Conservation (phyloP, 345 rosid species). For the Turritis glabra region DNA sequence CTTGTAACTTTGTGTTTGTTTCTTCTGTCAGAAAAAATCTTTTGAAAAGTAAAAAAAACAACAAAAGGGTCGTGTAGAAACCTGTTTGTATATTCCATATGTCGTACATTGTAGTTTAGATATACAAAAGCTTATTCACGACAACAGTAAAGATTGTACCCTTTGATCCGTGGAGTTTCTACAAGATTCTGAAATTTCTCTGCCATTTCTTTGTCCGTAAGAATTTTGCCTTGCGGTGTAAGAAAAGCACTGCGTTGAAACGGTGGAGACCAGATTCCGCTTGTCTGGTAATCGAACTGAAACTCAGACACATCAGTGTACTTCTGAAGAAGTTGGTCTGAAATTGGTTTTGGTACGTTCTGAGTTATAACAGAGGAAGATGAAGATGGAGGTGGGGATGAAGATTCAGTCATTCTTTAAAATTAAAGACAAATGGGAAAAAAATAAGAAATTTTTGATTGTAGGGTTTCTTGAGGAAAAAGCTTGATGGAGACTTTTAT, state of each 20-base stretch:
- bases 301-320: constrained; percentile 63
- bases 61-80: not conserved
- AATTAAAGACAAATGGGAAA: not conserved
- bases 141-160: constrained; percentile 31
- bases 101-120: constrained; percentile 26
- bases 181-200: constrained; percentile 43
- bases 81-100: constrained; percentile 5
- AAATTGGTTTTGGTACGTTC: constrained; percentile 56
- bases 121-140: constrained; percentile 1
- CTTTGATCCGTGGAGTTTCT: constrained; percentile 38
- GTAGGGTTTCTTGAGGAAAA: constrained; percentile 6
- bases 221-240: constrained; percentile 56
- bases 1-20: constrained; percentile 10
- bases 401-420: constrained; percentile 41
- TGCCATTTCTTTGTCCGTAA: constrained; percentile 61
- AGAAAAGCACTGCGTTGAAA: constrained; percentile 56
- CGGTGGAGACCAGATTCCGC: constrained; percentile 85
- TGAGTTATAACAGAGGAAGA: constrained; percentile 43
- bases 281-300: constrained; percentile 58
- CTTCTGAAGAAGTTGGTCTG: constrained; percentile 60
- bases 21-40: not conserved
- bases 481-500: constrained; percentile 29
- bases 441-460: not conserved
- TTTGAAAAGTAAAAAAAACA: not conserved
- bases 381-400: constrained; percentile 25